phyloP scores from a whole-genome alignment of 305 asterid species.

The Fraxinus xanthoxyloides region DNA sequence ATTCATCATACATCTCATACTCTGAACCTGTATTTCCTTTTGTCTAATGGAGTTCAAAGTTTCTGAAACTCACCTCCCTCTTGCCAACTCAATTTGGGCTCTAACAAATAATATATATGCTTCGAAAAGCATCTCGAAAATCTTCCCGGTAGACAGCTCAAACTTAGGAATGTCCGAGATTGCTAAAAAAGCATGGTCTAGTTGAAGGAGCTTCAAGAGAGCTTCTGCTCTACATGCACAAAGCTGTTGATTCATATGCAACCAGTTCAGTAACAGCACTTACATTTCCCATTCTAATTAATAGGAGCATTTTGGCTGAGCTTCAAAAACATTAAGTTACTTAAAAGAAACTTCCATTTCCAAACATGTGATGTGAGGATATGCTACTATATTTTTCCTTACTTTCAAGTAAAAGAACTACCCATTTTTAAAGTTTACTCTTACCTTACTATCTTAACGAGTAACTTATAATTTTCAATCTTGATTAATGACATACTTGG shows the following conservation, averaged over 20 bases:
- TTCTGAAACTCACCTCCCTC: constrained; percentile 61
- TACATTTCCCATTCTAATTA: not conserved
- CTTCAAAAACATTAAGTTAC: not conserved
- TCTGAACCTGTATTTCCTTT: not conserved
- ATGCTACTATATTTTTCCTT: not conserved
- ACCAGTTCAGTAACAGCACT: constrained; percentile 27
- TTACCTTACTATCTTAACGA: not conserved
- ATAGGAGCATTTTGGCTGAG: not conserved
- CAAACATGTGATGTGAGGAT: not conserved
- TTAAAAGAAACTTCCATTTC: not conserved
- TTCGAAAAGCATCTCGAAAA: constrained; percentile 65
- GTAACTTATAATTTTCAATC: not conserved
- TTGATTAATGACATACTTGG: not conserved
- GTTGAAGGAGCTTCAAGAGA: constrained; percentile 67
- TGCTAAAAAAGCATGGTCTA: constrained; percentile 56
- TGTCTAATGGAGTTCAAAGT: constrained; percentile 12
- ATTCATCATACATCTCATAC: constrained; percentile 14
- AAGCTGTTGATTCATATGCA: constrained; percentile 55
- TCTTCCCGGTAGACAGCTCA: constrained; percentile 31
- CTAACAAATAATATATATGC: constrained; percentile 60
- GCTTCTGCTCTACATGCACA: constrained; percentile 89
- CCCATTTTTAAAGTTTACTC: not conserved
- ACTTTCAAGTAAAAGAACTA: not conserved
- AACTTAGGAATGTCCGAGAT: constrained; percentile 42
- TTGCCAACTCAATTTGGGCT: constrained; percentile 68